These are phyloP conservation scores for Stemphylium vesicarium DNA, from an alignment of 2,329 filamentous ascomycete species.

Conservation along the genomic window DNA sequence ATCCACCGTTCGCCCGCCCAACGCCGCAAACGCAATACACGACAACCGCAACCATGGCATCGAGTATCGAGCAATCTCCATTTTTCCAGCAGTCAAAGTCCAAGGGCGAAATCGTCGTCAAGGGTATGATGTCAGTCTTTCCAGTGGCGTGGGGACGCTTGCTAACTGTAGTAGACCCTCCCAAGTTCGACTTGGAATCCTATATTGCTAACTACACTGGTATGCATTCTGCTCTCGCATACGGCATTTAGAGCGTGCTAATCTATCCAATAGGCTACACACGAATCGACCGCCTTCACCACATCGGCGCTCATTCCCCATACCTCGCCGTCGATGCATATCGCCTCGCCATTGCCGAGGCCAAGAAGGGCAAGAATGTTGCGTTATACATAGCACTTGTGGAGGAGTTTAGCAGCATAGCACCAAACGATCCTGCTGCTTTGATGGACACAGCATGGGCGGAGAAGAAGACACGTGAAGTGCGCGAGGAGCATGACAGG, in stretches of 20 bases:
- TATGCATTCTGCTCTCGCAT: conserved; percentile 47
- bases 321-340: conserved; percentile 80
- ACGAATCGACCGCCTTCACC: conserved; percentile 77
- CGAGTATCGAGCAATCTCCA: conserved; percentile 43
- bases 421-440: conserved; percentile 72
- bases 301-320: conserved; percentile 80
- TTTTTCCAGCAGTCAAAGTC: conserved; percentile 43
- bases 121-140: conserved; percentile 29
- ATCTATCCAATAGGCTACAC: conserved; percentile 68
- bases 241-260: neutral
- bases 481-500: conserved; percentile 73
- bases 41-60: conserved; percentile 35
- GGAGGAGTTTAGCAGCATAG: conserved; percentile 67
- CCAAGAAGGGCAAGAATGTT: conserved; percentile 77
- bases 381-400: conserved; percentile 72
- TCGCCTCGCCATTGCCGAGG: conserved; percentile 75
- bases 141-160: neutral
- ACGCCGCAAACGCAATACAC: conserved; percentile 20
- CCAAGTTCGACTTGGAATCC: conserved; percentile 88
- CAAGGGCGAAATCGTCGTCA: conserved; percentile 40
- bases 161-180: conserved; percentile 63
- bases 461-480: conserved; percentile 68
- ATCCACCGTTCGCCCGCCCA: conserved; percentile 9
- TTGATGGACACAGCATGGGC: conserved; percentile 75
- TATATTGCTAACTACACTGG: conserved; percentile 91